Percentiles rank a stretch among this genome's conserved stretches.
These are phyloP conservation scores for Melanomma pulvis-pyrius DNA, from an alignment of 495 filamentous ascomycete genomes.

Conservation along the genomic window DNA sequence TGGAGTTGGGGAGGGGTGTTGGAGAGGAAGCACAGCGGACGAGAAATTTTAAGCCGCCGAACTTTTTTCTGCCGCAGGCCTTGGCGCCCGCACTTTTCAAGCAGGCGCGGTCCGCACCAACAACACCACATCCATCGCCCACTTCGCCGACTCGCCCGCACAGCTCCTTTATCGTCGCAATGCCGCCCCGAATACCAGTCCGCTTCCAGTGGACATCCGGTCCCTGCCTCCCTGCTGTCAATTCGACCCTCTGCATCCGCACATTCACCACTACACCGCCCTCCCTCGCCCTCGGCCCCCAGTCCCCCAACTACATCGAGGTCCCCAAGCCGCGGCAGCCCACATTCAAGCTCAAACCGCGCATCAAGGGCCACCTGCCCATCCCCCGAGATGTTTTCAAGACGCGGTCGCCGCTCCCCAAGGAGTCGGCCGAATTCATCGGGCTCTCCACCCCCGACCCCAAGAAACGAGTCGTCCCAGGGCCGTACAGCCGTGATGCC, in stretches of 20 bases:
- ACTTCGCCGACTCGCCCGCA: not conserved
- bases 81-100: slow-evolving; percentile 11
- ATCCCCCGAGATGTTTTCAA: slow-evolving; percentile 67
- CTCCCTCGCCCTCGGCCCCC: slow-evolving; percentile 54
- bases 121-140: slow-evolving; percentile 3
- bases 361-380: slow-evolving; percentile 72
- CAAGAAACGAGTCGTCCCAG: slow-evolving; percentile 32
- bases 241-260: slow-evolving; percentile 42
- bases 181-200: slow-evolving; percentile 35
- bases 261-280: slow-evolving; percentile 50
- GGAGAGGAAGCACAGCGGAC: not conserved
- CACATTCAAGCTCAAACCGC: slow-evolving; percentile 47
- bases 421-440: slow-evolving; percentile 59
- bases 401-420: slow-evolving; percentile 52
- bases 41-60: not conserved
- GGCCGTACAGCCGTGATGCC: slow-evolving; percentile 30
- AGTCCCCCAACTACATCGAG: slow-evolving; percentile 75
- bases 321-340: slow-evolving; percentile 63
- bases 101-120: not conserved
- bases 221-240: slow-evolving; percentile 30
- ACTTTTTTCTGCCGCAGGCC: not conserved
- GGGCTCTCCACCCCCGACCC: slow-evolving; percentile 44
- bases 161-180: slow-evolving; percentile 2
- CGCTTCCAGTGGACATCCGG: slow-evolving; percentile 19
- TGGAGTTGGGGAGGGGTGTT: not conserved